These are phyloP conservation scores for Mortierella sp. DNA, from an alignment of 371 early-diverging fungal species.

Conservation along the genomic window DNA sequence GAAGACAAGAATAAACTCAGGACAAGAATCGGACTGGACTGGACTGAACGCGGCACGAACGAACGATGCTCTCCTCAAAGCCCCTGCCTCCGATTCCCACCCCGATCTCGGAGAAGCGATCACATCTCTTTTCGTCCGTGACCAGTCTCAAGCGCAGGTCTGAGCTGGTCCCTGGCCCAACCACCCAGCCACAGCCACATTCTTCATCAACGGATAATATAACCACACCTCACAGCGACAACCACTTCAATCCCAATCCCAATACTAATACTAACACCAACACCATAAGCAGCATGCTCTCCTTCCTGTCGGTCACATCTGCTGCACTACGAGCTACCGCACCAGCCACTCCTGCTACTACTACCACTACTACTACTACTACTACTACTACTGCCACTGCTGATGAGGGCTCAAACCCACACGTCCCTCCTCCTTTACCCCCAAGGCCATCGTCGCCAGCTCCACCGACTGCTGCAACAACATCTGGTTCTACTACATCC, in stretches of 20 bases:
- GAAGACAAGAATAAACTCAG: no score
- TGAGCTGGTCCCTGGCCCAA: constrained; percentile 2
- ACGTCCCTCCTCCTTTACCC: neutral
- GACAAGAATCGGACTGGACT: no score
- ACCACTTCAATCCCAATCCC: neutral
- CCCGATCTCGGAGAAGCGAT: constrained; percentile 22
- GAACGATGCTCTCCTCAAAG: constrained; percentile 40
- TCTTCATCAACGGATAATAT: neutral
- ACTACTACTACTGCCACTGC: neutral
- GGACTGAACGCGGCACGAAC: no score
- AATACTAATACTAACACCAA: neutral
- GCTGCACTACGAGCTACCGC: neutral
- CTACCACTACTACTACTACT: constrained; percentile 1
- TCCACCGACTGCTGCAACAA: constrained; percentile 8
- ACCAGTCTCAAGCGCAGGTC: constrained; percentile 26
- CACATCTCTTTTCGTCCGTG: constrained; percentile 29
- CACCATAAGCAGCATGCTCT: constrained; percentile 25
- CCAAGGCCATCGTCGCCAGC: constrained; percentile 20
- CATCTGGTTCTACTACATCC: neutral
- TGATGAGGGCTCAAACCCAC: constrained; percentile 4
- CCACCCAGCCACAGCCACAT: constrained; percentile 1
- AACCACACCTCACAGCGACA: constrained; percentile 10
- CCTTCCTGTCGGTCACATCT: constrained; percentile 9
- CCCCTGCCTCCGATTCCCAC: constrained; percentile 50
- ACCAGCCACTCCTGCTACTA: neutral